These are phyloP conservation scores for Daldinia sp. DNA, from an alignment of 2,329 filamentous ascomycete genomes.

Conservation along the genomic window DNA sequence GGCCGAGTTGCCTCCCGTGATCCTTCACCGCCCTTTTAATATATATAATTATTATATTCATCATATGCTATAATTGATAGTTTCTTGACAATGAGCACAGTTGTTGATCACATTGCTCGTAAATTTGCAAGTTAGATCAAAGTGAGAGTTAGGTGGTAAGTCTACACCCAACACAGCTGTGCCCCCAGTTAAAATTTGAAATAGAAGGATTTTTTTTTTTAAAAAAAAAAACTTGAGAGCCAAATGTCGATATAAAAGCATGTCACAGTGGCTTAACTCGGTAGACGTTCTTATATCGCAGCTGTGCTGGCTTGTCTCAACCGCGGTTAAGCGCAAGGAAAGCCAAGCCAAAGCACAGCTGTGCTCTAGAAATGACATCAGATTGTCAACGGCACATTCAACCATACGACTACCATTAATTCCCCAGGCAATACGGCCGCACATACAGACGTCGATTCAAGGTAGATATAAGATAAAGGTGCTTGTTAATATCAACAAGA, in stretches of 20 bases:
- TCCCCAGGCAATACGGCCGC: not conserved
- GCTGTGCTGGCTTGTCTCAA: slow-evolving; percentile 11
- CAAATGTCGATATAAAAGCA: not conserved
- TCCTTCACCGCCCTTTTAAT: slow-evolving; percentile 31
- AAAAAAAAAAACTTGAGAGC: not conserved
- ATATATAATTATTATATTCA: slow-evolving; percentile 23
- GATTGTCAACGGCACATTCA: not conserved
- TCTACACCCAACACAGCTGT: slow-evolving; percentile 26
- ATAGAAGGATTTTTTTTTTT: not conserved
- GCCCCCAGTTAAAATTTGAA: not conserved
- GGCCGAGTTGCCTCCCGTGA: slow-evolving; percentile 11
- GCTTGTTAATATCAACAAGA: not conserved
- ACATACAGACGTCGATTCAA: not conserved
- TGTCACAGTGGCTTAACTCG: not conserved
- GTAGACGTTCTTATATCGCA: slow-evolving; percentile 6
- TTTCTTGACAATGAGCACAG: slow-evolving; percentile 10
- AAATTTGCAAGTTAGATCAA: not conserved
- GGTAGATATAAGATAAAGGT: not conserved
- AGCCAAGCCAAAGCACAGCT: slow-evolving; percentile 22
- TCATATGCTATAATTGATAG: not conserved
- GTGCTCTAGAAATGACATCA: slow-evolving; percentile 20
- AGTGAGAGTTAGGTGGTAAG: not conserved
- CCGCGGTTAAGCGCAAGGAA: not conserved
- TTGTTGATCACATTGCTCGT: not conserved
- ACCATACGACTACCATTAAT: not conserved